Conservation (phyloP, 2,329 filamentous ascomycete genomes). For the Penicillium sp. region DNA sequence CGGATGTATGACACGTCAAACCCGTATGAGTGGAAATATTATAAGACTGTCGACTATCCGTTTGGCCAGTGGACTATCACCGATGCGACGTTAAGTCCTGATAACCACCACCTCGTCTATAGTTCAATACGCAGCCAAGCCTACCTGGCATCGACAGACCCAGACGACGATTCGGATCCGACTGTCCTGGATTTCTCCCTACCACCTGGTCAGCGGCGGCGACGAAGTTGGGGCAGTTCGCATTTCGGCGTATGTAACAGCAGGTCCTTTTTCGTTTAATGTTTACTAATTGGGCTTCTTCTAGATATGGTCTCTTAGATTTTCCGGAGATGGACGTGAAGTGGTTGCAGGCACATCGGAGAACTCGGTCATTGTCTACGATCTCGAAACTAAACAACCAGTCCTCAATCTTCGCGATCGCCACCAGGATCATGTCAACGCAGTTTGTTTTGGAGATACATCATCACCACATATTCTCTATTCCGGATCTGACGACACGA, state of each 20-base stretch:
- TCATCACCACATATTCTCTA: slow-evolving; percentile 90
- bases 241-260: slow-evolving; percentile 46
- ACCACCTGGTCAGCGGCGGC: slow-evolving; percentile 42
- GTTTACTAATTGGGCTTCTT: background rate
- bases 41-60: slow-evolving; percentile 84
- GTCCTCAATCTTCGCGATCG: slow-evolving; percentile 70
- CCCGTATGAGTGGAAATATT: slow-evolving; percentile 92
- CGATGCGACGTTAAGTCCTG: slow-evolving; percentile 84
- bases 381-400: slow-evolving; percentile 76
- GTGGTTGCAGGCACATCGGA: slow-evolving; percentile 85
- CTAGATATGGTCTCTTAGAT: slow-evolving; percentile 84
- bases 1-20: slow-evolving; percentile 98
- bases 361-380: slow-evolving; percentile 81
- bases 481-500: slow-evolving; percentile 91
- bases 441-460: slow-evolving; percentile 90
- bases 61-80: slow-evolving; percentile 95
- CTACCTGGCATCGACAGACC: slow-evolving; percentile 83
- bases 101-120: slow-evolving; percentile 90
- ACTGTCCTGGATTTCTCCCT: slow-evolving; percentile 72
- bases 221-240: slow-evolving; percentile 34
- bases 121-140: slow-evolving; percentile 83
- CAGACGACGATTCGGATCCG: slow-evolving; percentile 75
- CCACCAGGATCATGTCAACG: slow-evolving; percentile 91
- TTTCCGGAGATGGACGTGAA: slow-evolving; percentile 87
- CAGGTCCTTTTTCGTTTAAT: no score